Percentiles rank a stretch among this genome's conserved stretches.
Evolutionary conservation across 495 filamentous ascomycete species (phyloP).

Genomic region (Neurospora sublineolata): DNA sequence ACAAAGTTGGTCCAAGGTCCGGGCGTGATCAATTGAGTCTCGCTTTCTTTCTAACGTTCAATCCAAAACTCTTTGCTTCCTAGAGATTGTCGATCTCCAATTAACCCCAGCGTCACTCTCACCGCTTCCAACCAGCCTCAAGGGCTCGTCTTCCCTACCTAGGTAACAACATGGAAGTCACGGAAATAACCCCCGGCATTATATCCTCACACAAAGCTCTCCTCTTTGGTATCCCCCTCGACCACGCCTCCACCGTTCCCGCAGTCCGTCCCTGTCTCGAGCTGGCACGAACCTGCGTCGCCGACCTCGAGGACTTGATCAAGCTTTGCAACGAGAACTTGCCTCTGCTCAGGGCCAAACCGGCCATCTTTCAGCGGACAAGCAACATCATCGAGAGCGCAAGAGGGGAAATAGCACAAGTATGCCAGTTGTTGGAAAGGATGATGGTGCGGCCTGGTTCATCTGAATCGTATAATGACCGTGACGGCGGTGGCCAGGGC

Average conservation of each 20-base stretch:
- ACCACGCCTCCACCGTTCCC: slow-evolving; percentile 1
- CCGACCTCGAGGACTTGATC: slow-evolving; percentile 12
- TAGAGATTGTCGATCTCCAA: neutral
- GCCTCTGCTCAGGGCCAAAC: slow-evolving; percentile 1
- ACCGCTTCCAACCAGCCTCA: neutral
- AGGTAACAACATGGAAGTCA: neutral
- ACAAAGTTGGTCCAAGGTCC: neutral
- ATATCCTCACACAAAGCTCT: neutral
- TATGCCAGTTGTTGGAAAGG: slow-evolving; percentile 9
- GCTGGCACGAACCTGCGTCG: slow-evolving; percentile 8
- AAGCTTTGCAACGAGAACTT: slow-evolving; percentile 9
- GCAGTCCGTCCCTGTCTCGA: slow-evolving; percentile 10
- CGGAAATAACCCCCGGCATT: neutral
- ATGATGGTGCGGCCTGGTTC: neutral
- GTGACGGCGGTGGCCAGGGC: neutral
- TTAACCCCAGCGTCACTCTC: neutral
- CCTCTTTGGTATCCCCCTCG: slow-evolving; percentile 8
- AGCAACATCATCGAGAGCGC: slow-evolving; percentile 10
- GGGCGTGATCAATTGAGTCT: neutral
- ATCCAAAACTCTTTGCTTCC: neutral
- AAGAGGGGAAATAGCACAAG: slow-evolving; percentile 1
- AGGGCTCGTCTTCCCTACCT: neutral
- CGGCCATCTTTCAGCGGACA: slow-evolving; percentile 5
- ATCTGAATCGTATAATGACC: neutral
- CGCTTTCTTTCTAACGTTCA: neutral